Evolutionary conservation across 1,284 basidiomycete species (phyloP).

Genomic region (Erythrobasidium hasegawianum): DNA sequence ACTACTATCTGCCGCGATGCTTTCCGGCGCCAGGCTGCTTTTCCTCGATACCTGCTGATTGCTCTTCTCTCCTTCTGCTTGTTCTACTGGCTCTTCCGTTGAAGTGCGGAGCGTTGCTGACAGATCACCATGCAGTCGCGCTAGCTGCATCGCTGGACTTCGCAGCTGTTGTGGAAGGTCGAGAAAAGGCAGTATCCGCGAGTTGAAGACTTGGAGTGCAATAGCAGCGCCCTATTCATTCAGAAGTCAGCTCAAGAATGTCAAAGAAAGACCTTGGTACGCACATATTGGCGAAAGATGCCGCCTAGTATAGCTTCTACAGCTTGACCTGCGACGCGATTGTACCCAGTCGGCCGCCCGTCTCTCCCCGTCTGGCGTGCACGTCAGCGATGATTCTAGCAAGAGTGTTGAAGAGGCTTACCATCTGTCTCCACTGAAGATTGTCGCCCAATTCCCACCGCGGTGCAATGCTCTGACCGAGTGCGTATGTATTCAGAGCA

Average conservation of each 20-base stretch:
- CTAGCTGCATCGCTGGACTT: conserved; percentile 35
- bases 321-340: conserved; percentile 46
- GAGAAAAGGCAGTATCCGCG: conserved; percentile 30
- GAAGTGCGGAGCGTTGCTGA: conserved; percentile 1
- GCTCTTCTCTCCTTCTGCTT: too few species aligned
- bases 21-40: too few species aligned
- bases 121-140: conserved; percentile 39
- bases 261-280: not conserved
- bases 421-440: conserved; percentile 48
- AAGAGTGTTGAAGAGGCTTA: too few species aligned
- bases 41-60: too few species aligned
- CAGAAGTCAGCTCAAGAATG: not conserved
- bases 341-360: conserved; percentile 43
- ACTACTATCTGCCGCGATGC: too few species aligned
- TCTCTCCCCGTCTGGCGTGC: conserved; percentile 15
- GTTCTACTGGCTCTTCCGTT: too few species aligned
- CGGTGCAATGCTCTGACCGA: conserved; percentile 45
- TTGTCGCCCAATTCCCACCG: conserved; percentile 45
- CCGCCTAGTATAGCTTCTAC: conserved; percentile 49
- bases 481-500: conserved; percentile 29
- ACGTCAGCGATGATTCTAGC: too few species aligned
- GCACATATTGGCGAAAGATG: conserved; percentile 42
- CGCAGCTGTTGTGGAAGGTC: conserved; percentile 18
- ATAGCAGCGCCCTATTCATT: conserved; percentile 38
- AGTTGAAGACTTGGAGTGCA: conserved; percentile 33